phyloP scores from a whole-genome alignment of 1,284 basidiomycete species.

The Pseudozyma tsukubaensis region DNA sequence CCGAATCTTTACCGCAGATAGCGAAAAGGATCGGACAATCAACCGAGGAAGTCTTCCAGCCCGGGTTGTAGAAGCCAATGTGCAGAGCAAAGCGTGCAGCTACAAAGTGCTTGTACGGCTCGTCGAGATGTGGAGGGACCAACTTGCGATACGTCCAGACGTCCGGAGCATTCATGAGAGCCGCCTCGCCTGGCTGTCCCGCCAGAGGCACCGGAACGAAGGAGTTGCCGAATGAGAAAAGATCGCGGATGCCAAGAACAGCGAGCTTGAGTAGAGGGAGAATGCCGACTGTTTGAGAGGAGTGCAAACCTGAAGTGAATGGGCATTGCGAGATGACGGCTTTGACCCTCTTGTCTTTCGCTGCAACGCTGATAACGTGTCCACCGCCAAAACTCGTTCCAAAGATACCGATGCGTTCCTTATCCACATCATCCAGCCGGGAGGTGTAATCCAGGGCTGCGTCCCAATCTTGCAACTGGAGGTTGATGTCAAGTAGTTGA shows the following conservation, averaged over 20 bases:
- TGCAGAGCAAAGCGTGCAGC: conserved; percentile 52
- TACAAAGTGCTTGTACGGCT: conserved; percentile 21
- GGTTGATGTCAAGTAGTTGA: conserved; percentile 45
- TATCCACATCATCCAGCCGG: conserved; percentile 42
- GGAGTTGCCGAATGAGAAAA: conserved; percentile 34
- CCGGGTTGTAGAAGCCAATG: conserved; percentile 53
- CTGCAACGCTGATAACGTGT: conserved; percentile 55
- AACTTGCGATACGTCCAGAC: conserved; percentile 15
- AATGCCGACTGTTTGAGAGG: conserved; percentile 26
- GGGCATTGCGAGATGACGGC: conserved; percentile 61
- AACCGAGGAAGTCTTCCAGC: conserved; percentile 44
- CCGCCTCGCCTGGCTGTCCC: conserved; percentile 51
- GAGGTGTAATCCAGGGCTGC: conserved; percentile 39
- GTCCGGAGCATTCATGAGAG: conserved; percentile 57
- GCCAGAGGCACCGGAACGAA: conserved; percentile 40
- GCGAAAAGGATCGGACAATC: conserved; percentile 60
- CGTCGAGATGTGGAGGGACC: conserved; percentile 18
- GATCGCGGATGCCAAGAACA: conserved; percentile 32
- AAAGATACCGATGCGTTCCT: conserved; percentile 51
- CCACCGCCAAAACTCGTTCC: conserved; percentile 61
- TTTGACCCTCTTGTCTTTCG: conserved; percentile 44
- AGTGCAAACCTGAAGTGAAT: conserved; percentile 55
- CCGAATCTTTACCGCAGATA: conserved; percentile 58
- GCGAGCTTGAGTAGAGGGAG: conserved; percentile 26
- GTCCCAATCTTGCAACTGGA: conserved; percentile 57